Percentiles rank a stretch among this genome's conserved stretches.
phyloP scores from a whole-genome alignment of 306 rosid genomes.

The Quercus aquifolioides region DNA sequence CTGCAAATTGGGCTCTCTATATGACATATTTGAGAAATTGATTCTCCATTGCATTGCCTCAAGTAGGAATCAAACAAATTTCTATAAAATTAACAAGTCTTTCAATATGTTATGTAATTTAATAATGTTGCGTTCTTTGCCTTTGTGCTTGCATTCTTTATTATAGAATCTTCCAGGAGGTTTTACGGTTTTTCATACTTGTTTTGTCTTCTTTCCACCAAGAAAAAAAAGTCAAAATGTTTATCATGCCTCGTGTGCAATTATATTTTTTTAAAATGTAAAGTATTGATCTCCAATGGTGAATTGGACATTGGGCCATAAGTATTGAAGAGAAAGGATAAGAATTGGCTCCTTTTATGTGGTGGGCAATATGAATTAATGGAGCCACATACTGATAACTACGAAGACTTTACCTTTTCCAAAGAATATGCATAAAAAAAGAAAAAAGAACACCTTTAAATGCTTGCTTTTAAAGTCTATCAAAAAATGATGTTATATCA shows the following conservation, averaged over 20 bases:
- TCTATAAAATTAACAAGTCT: neutral
- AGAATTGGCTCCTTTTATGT: neutral
- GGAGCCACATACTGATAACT: neutral
- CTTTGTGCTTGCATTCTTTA: neutral
- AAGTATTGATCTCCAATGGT: no score
- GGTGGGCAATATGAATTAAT: neutral
- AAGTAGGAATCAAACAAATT: neutral
- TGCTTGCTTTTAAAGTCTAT: neutral
- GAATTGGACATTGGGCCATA: neutral
- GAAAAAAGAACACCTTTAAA: neutral
- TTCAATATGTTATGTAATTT: neutral
- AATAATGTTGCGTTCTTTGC: neutral
- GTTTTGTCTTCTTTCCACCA: neutral
- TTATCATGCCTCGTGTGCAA: neutral
- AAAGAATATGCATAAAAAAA: neutral
- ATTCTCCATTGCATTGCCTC: neutral
- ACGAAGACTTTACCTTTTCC: neutral
- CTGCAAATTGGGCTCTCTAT: neutral
- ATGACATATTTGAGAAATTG: neutral
- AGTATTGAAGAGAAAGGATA: neutral
- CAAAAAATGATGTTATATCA: neutral
- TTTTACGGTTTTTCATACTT: neutral
- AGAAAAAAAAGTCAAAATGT: neutral
- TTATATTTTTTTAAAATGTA: neutral
- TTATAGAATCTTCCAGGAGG: neutral